Evolutionary conservation across 176 grass and related monocot species (phyloP).

Genomic region (Raddia distichophylla): DNA sequence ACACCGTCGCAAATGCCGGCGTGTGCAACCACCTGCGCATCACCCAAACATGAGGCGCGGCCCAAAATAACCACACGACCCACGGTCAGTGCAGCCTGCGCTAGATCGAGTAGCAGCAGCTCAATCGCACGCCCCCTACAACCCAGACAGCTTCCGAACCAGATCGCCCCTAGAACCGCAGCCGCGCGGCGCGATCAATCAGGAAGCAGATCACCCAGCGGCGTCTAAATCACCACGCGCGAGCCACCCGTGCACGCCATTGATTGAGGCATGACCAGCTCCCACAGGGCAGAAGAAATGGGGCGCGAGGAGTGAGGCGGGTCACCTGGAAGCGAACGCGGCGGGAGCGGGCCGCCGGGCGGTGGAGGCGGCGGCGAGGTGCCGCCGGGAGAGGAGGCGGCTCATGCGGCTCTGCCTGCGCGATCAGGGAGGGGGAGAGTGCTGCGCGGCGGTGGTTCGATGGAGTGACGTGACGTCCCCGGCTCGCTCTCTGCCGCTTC

Average conservation of each 20-base stretch:
- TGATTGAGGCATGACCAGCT: not conserved
- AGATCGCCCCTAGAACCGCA: conserved; percentile 12
- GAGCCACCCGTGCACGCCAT: not conserved
- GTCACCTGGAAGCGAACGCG: conserved; percentile 45
- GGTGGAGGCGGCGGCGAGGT: conserved; percentile 26
- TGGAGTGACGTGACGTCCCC: conserved; percentile 26
- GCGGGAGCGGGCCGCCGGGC: conserved; percentile 12
- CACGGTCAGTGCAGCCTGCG: not conserved
- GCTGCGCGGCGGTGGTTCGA: not conserved
- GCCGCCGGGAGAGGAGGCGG: conserved; percentile 45
- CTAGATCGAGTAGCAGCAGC: not conserved
- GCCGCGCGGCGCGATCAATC: not conserved
- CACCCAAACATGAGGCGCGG: conserved; percentile 15
- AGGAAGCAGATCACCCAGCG: conserved; percentile 8
- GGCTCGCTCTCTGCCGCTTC: not conserved
- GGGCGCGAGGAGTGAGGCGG: not conserved
- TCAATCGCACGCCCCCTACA: not conserved
- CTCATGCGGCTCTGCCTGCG: conserved; percentile 33
- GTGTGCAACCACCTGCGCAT: conserved; percentile 74
- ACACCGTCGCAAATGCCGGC: conserved; percentile 72
- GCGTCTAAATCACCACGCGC: not conserved
- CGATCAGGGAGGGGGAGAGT: not conserved
- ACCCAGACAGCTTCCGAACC: conserved; percentile 4
- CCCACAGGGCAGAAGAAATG: not conserved
- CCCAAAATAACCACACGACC: not conserved